Conservation (phyloP, 257 asterid species). For the Lavandula angustifolia region DNA sequence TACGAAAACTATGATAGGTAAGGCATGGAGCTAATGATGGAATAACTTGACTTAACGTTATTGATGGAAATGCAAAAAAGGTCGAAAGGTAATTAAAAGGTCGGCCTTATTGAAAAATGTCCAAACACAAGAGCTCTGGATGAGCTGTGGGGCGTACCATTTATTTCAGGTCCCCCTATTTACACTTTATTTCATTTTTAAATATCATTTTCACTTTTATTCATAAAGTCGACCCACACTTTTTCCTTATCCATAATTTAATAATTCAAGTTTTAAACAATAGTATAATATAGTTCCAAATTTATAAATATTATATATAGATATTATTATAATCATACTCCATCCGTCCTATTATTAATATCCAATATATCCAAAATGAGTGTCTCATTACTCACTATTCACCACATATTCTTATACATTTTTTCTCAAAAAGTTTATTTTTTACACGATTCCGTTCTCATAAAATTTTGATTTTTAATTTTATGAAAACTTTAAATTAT, state of each 20-base stretch:
- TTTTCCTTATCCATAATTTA: neutral
- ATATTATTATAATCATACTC: too few relatives aligned
- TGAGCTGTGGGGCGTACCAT: constrained; percentile 17
- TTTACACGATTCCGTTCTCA: too few relatives aligned
- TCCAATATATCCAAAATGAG: too few relatives aligned
- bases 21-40: neutral
- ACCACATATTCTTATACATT: too few relatives aligned
- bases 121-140: constrained; percentile 2
- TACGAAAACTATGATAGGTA: neutral
- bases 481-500: too few relatives aligned
- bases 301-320: too few relatives aligned
- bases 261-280: neutral
- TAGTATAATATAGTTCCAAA: too few relatives aligned
- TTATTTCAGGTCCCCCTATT: neutral
- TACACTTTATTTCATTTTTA: neutral
- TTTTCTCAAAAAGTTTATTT: too few relatives aligned
- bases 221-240: neutral
- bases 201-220: neutral
- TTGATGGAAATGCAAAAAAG: constrained; percentile 21
- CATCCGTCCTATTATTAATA: too few relatives aligned
- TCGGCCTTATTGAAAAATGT: constrained; percentile 31
- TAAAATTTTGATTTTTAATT: too few relatives aligned
- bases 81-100: constrained; percentile 27
- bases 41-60: neutral
- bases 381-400: too few relatives aligned